Conservation (phyloP, 2,329 filamentous ascomycete genomes). For the Microdochium nivale region DNA sequence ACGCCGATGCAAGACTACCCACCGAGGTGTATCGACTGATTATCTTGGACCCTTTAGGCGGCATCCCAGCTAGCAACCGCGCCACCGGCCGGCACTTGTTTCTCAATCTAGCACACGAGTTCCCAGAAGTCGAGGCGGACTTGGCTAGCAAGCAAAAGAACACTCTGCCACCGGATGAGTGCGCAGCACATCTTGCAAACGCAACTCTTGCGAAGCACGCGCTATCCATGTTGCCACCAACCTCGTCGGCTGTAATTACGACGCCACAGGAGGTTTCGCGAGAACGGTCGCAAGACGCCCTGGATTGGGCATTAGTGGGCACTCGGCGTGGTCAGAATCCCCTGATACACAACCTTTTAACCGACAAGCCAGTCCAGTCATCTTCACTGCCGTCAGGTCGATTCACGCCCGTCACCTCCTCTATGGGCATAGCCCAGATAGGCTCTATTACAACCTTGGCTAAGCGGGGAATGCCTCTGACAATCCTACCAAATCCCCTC, state of each 20-base stretch:
- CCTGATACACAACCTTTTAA: conserved; percentile 89
- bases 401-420: conserved; percentile 33
- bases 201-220: conserved; percentile 62
- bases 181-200: conserved; percentile 48
- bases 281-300: conserved; percentile 33
- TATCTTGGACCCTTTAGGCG: conserved; percentile 77
- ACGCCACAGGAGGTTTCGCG: conserved; percentile 76
- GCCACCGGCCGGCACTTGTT: conserved; percentile 68
- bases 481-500: conserved; percentile 67
- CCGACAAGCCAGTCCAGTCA: conserved; percentile 87
- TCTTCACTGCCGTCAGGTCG: conserved; percentile 76
- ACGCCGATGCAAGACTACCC: conserved; percentile 26
- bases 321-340: conserved; percentile 61
- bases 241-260: conserved; percentile 82
- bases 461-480: conserved; percentile 85
- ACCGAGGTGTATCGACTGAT: conserved; percentile 69
- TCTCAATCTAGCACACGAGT: conserved; percentile 91
- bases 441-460: conserved; percentile 65
- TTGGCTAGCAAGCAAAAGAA: conserved; percentile 28
- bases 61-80: conserved; percentile 61
- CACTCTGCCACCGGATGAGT: not conserved
- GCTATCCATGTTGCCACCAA: conserved; percentile 68
- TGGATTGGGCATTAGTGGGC: conserved; percentile 37
- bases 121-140: conserved; percentile 55
- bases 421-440: conserved; percentile 20